Base-by-base conservation (phyloP, 2,329 filamentous ascomycete genomes). In the Alternaria metachromatica region DNA sequence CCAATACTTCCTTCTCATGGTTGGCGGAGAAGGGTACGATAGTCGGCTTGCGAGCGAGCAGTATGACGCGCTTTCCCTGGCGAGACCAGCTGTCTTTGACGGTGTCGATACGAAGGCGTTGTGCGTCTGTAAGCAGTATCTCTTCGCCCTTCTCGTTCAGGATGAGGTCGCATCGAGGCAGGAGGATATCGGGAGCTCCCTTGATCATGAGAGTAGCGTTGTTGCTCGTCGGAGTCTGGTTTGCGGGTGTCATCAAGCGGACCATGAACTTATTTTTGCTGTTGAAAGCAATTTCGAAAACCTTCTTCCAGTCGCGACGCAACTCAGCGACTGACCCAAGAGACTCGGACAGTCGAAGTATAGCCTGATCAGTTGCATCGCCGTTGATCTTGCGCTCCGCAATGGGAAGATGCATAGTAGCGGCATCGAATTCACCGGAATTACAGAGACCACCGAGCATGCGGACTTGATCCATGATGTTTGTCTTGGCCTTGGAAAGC, bases 241-340 rank as follows among this genome's bases (percentile, higher is more conserved):
- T 68, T 63, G 60, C 70, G 68, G 73, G 75, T 11, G 82, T 82
- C 53, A 90, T 86, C 0, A 89, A 85, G 33, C 88, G 85, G 58
- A 94, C 87, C 88, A 93, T 94, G 75, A 89, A 94, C 79, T 94
- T 94, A 81, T 93, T 94, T 82, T 92, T 92, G 80, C 90, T 92
- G 81, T 94, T 94, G 78, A 94, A 94, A 0, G 90, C 87, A 26
- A 81, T 76, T 55, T 78, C 76, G 69, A 89, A 93, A 2, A 87
- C 85, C 56, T 87, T 89, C 55, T 86, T 85, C 90, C 90, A 93
- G 66, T 85, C 83, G 13, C 84, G 82, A 8, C 89, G 86, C 6
- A 91, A 80, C 55, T 90, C 85, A 0, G 84, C 79, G 0, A 92
- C 87, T 0, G 87, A 81, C 0, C 86, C 86, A 50, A 94, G 82